Conservation (phyloP, 2,329 filamentous ascomycete species). For the Penicillium sp. region DNA sequence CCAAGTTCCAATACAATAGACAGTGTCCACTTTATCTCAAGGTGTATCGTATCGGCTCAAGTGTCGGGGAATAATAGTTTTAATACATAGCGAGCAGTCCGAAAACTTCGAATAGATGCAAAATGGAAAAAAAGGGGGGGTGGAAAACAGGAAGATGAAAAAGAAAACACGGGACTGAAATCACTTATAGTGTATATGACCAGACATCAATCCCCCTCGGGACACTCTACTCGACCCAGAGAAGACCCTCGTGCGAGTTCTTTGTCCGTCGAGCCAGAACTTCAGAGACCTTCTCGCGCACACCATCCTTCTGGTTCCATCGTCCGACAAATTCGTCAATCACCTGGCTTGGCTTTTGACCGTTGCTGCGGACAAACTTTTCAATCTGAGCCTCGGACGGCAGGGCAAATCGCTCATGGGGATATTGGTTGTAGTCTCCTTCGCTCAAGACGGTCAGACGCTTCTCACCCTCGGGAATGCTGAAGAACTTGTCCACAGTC, state of each 20-base stretch:
- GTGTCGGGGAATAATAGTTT: too few relatives aligned
- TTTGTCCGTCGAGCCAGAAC: constrained; percentile 59
- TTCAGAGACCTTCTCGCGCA: constrained; percentile 62
- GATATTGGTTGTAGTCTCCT: constrained; percentile 64
- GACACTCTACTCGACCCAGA: constrained; percentile 18
- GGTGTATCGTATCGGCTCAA: too few relatives aligned
- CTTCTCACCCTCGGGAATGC: constrained; percentile 39
- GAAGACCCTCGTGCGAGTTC: constrained; percentile 38
- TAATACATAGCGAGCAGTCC: too few relatives aligned
- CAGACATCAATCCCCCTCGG: too few relatives aligned
- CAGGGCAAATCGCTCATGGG: constrained; percentile 61
- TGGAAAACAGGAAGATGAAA: too few relatives aligned
- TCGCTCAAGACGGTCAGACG: constrained; percentile 57
- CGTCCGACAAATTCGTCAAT: constrained; percentile 56
- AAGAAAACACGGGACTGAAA: too few relatives aligned
- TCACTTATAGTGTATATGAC: too few relatives aligned
- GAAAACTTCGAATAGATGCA: too few relatives aligned
- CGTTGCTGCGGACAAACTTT: constrained; percentile 37
- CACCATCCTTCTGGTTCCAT: constrained; percentile 61
- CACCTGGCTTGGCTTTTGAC: constrained; percentile 52
- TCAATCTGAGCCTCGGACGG: constrained; percentile 60
- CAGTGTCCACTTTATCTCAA: too few relatives aligned
- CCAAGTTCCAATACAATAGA: too few relatives aligned
- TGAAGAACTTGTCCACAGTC: constrained; percentile 66
- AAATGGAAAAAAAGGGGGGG: too few relatives aligned